These are phyloP conservation scores for Trichoderma erinaceum DNA, from an alignment of 495 filamentous ascomycete genomes.

Conservation along the genomic window DNA sequence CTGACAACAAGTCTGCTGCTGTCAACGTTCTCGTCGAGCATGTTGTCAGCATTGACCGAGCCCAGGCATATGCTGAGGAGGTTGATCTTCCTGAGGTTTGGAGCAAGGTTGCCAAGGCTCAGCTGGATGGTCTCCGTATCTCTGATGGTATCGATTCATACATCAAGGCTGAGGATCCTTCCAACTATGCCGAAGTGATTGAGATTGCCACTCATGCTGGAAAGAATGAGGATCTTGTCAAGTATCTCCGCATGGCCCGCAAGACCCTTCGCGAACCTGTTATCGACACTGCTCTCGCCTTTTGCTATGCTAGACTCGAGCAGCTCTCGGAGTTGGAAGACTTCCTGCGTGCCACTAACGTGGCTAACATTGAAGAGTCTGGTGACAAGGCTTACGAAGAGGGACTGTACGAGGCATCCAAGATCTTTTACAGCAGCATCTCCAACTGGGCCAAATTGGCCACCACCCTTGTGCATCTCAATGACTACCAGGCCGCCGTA, in stretches of 20 bases:
- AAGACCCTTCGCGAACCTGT: slow-evolving; percentile 92
- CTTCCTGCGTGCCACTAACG: slow-evolving; percentile 90
- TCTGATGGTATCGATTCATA: slow-evolving; percentile 94
- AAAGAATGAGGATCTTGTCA: slow-evolving; percentile 97
- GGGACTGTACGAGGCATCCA: slow-evolving; percentile 90
- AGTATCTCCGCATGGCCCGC: slow-evolving; percentile 93
- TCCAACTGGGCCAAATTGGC: slow-evolving; percentile 99
- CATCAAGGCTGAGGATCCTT: slow-evolving; percentile 87
- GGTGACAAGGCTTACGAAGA: slow-evolving; percentile 97
- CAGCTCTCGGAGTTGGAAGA: slow-evolving; percentile 92
- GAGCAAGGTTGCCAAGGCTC: slow-evolving; percentile 98
- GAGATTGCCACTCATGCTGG: slow-evolving; percentile 93
- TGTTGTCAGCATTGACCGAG: slow-evolving; percentile 96
- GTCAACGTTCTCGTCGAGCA: slow-evolving; percentile 93
- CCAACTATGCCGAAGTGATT: slow-evolving; percentile 92
- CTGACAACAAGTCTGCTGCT: slow-evolving; percentile 78
- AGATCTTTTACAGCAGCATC: slow-evolving; percentile 98
- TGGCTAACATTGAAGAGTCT: slow-evolving; percentile 89
- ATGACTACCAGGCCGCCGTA: slow-evolving; percentile 96
- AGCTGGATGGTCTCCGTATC: slow-evolving; percentile 91
- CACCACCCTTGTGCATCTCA: slow-evolving; percentile 90
- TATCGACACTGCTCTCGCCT: slow-evolving; percentile 89
- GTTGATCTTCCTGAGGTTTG: slow-evolving; percentile 96
- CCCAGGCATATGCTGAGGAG: slow-evolving; percentile 92
- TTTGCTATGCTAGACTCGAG: slow-evolving; percentile 86